A percentile compares a stretch with the other conserved stretches of the same genome.
Conservation (phyloP, 2,329 filamentous ascomycete species). For the Diplodia corticola region DNA sequence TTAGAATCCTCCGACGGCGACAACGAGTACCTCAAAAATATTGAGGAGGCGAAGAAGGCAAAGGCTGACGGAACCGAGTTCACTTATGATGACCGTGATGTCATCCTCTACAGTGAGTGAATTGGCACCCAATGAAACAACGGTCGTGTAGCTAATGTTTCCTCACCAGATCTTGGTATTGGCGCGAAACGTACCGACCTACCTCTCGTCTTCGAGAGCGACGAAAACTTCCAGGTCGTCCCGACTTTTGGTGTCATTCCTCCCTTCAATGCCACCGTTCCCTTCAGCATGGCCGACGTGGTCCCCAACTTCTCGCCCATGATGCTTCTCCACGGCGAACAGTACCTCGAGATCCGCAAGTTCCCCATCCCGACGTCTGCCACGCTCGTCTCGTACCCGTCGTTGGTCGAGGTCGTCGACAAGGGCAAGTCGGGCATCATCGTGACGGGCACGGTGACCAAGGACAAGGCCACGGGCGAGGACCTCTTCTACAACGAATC, state of each 20-base stretch:
- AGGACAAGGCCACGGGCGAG: conserved; percentile 80
- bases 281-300: conserved; percentile 77
- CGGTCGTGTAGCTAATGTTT: conserved; percentile 28
- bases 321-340: conserved; percentile 98
- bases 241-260: conserved; percentile 97
- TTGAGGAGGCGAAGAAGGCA: conserved; percentile 71
- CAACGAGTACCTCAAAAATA: conserved; percentile 66
- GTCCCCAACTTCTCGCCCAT: conserved; percentile 96
- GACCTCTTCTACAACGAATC: conserved; percentile 96
- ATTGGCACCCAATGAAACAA: not conserved
- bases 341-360: conserved; percentile 92
- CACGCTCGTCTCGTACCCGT: conserved; percentile 71
- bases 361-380: conserved; percentile 87
- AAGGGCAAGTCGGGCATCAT: conserved; percentile 89
- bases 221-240: conserved; percentile 88
- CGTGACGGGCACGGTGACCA: conserved; percentile 76
- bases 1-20: conserved; percentile 28
- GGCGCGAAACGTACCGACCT: conserved; percentile 90
- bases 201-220: conserved; percentile 83
- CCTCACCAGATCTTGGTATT: conserved; percentile 67
- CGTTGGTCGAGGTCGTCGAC: conserved; percentile 91
- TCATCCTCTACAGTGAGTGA: conserved; percentile 76
- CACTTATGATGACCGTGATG: conserved; percentile 80
- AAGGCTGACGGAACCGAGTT: conserved; percentile 74
- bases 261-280: conserved; percentile 79